Evolutionary conservation across 768 basidiomycete genomes (phyloP), one percentile per base, ranked within the genome.

Genomic region (Mycena alexandri): DNA sequence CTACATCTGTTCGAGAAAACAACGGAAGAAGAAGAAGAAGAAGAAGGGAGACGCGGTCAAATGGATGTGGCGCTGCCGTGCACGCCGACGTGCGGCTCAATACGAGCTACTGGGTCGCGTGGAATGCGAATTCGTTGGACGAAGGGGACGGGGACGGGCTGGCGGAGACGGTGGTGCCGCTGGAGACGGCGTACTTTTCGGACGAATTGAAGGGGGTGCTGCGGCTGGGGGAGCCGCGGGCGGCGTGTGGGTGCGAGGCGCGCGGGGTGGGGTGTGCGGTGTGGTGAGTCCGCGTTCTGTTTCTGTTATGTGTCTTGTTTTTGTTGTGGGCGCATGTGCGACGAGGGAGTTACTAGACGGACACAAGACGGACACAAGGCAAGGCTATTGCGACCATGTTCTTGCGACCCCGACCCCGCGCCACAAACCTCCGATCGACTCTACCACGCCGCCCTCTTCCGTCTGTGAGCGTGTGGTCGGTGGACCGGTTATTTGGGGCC

Each of bases 221-320:
- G 34, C 46, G 38, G 24, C 44, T 56, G 19, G 2, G 42, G 21
- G 13, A 63, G 17, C 36, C 24, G 14, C 11, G 22, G 34, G 34
- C 46, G 11, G 21, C 33, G 19, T 63, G 62, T 43, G 62, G 53
- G 34, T 63, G 62, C 41, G 53, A 12, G 14, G 1, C 42, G 17
- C 25, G 19, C 5, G 62, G 62, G 9, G 22, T 63, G 24, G 62
- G 62, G 53, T 63, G 62, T 51, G 62, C 62, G 1, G 54, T 63
- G 2, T 63, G 63, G 63, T 63, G 47, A 56, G 63, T 42, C n/a
- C 25, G 9, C 38, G 41, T 17, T 48, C n/a, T 10, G 36, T 21
- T 44, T 38, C 24, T 38, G 22, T 25, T 44, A 36, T 3, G 29
- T 17, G 3, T 14, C 33, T 56, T 14, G n/a, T 8, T n/a, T 17